Percentiles rank a stretch among this genome's conserved stretches.
Evolutionary conservation across 208 protist genomes (phyloP).

Genomic region (Tritrichomonas foetus): DNA sequence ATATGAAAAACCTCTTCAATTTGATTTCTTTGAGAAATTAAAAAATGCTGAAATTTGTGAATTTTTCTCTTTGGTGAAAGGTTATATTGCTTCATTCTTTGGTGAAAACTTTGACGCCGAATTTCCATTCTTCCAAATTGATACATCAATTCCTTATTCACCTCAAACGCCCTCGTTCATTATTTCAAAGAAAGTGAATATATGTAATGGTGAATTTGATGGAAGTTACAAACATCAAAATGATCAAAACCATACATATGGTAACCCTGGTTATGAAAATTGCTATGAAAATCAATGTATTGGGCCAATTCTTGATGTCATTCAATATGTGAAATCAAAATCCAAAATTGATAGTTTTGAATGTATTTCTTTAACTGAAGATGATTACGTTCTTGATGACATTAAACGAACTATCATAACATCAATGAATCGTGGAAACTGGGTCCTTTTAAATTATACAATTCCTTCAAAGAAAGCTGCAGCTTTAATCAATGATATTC

Average conservation of each 20-base stretch:
- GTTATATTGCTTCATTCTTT: not conserved
- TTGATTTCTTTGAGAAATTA: no score
- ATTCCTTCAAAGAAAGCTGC: not conserved
- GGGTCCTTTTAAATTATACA: not conserved
- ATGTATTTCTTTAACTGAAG: not conserved
- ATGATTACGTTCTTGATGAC: not conserved
- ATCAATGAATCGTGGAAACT: not conserved
- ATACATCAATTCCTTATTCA: not conserved
- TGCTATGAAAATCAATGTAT: not conserved
- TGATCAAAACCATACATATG: no score
- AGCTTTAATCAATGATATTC: not conserved
- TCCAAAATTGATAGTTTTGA: not conserved
- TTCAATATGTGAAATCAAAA: not conserved
- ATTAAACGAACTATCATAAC: not conserved
- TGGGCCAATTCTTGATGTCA: not conserved
- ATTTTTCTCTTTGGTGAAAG: no score
- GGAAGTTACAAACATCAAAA: no score
- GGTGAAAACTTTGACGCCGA: not conserved
- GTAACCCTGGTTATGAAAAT: not conserved
- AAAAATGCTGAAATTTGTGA: no score
- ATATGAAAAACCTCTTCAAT: no score
- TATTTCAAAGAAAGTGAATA: no score
- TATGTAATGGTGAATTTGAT: no score
- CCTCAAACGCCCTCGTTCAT: not conserved
- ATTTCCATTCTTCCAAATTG: not conserved